A percentile compares a stretch with the other conserved stretches of the same genome.
phyloP scores from a whole-genome alignment of 2,329 filamentous ascomycete genomes.

The Periconia sp. region DNA sequence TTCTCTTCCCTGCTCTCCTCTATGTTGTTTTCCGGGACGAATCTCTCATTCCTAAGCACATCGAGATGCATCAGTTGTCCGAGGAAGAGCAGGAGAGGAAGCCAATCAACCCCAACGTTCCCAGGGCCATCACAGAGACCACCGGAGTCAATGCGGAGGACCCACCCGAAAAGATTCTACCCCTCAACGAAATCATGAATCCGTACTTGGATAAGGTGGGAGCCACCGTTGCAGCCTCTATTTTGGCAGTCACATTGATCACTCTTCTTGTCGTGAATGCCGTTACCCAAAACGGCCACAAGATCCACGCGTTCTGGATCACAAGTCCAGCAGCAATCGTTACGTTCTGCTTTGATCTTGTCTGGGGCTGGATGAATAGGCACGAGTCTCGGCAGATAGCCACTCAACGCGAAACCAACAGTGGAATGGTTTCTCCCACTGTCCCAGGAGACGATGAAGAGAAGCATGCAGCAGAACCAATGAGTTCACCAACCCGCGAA shows the following conservation, averaged over 20 bases:
- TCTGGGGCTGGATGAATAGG: slow-evolving; percentile 64
- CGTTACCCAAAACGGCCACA: slow-evolving; percentile 50
- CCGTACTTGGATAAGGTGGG: slow-evolving; percentile 70
- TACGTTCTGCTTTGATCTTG: slow-evolving; percentile 69
- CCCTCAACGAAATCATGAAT: slow-evolving; percentile 74
- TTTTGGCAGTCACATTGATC: slow-evolving; percentile 69
- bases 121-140: slow-evolving; percentile 30
- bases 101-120: slow-evolving; percentile 74
- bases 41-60: slow-evolving; percentile 64
- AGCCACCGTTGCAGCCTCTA: slow-evolving; percentile 63
- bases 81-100: slow-evolving; percentile 57
- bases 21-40: slow-evolving; percentile 69
- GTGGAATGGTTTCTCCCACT: neutral
- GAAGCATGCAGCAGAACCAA: slow-evolving; percentile 1
- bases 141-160: slow-evolving; percentile 48
- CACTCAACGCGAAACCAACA: slow-evolving; percentile 49
- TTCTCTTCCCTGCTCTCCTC: slow-evolving; percentile 69
- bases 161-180: slow-evolving; percentile 54
- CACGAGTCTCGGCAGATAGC: slow-evolving; percentile 66
- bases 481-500: neutral
- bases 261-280: slow-evolving; percentile 69
- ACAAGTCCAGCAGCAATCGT: slow-evolving; percentile 69
- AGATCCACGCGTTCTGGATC: slow-evolving; percentile 66
- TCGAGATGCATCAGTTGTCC: slow-evolving; percentile 69
- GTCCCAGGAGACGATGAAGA: slow-evolving; percentile 1